Base-by-base conservation (phyloP, 140 eudicot genomes). In the Stevia rebaudiana region DNA sequence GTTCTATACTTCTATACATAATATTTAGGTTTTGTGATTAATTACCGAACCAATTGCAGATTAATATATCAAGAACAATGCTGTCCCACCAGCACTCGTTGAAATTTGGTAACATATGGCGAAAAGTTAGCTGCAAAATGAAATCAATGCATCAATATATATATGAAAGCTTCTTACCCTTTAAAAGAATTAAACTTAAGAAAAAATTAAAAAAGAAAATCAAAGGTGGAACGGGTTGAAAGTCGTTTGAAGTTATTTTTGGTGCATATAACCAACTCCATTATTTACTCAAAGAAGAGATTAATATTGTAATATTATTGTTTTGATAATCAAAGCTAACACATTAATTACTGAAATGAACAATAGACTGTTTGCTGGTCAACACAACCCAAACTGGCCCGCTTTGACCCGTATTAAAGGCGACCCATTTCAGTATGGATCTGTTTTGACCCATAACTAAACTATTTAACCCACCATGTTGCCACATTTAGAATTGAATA, bases 41-140 rank as follows among this genome's bases (percentile, higher is more conserved):
- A 87, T 66, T 63, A 94, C 97, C 99, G 61, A 88, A 94, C 96
- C 97, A 94, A 70, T 94, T 94, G 94, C 96, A 94, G 86, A 94
- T 85, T 46, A 94, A 65, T 52, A 88, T 81, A 76, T 94, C 99
- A 53, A 88, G 99, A 78, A 94, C 70, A 65, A 94, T 94, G 81
- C 99, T 94, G 78, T 92, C 98, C 98, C 98, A 92, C 98, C 98
- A 92, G 73, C 98, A 92, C 76, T 92, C 98, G 0, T 92, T 92
- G 80, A 92, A 92, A 78, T 92, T 92, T 18, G 98, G 96, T 69
- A 92, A 63, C 95, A 92, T 92, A 77, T 92, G 98, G 61, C 98
- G 95, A 65, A 92, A 92, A 68, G 98, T 92, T 42, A 92, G 83
- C 96, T 92, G 95, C 53, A 76, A 74, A 76, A 65, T 19, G 42